A percentile compares a stretch with the other conserved stretches of the same genome.
These are phyloP conservation scores for Mrakia gelida DNA, from an alignment of 768 basidiomycete genomes.

Conservation along the genomic window DNA sequence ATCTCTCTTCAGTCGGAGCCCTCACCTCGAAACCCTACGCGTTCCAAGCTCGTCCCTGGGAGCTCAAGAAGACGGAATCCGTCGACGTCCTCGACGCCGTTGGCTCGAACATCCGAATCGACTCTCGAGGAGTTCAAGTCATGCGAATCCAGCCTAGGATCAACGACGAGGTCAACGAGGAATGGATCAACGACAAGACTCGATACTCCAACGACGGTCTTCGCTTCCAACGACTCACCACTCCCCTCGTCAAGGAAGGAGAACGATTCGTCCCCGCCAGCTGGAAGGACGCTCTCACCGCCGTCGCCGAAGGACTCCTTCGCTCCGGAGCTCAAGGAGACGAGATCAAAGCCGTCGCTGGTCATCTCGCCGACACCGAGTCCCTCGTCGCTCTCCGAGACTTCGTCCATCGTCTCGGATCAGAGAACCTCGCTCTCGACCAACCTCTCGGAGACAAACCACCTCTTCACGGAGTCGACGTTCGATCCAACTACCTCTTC, in stretches of 20 bases:
- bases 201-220: slow-evolving; percentile 95
- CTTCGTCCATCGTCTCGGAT: slow-evolving; percentile 83
- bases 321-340: slow-evolving; percentile 77
- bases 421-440: slow-evolving; percentile 86
- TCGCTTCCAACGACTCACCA: slow-evolving; percentile 88
- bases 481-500: slow-evolving; percentile 95
- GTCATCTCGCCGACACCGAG: slow-evolving; percentile 89
- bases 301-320: slow-evolving; percentile 71
- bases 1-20: slow-evolving; percentile 68
- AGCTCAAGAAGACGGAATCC: slow-evolving; percentile 95
- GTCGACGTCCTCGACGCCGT: slow-evolving; percentile 92
- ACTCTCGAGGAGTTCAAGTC: slow-evolving; percentile 90
- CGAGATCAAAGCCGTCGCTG: slow-evolving; percentile 92
- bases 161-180: slow-evolving; percentile 98
- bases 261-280: slow-evolving; percentile 83
- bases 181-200: slow-evolving; percentile 99
- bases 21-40: slow-evolving; percentile 98
- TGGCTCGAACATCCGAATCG: slow-evolving; percentile 92
- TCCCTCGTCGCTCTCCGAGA: slow-evolving; percentile 77
- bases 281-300: slow-evolving; percentile 83
- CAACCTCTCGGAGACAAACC: slow-evolving; percentile 61
- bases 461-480: slow-evolving; percentile 76
- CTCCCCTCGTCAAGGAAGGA: slow-evolving; percentile 82
- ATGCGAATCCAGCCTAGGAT: slow-evolving; percentile 96
- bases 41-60: slow-evolving; percentile 96